A percentile compares a stretch with the other conserved stretches of the same genome.
phyloP scores from a whole-genome alignment of 2,329 filamentous ascomycete genomes.

The Arthrobotrys musiformis region DNA sequence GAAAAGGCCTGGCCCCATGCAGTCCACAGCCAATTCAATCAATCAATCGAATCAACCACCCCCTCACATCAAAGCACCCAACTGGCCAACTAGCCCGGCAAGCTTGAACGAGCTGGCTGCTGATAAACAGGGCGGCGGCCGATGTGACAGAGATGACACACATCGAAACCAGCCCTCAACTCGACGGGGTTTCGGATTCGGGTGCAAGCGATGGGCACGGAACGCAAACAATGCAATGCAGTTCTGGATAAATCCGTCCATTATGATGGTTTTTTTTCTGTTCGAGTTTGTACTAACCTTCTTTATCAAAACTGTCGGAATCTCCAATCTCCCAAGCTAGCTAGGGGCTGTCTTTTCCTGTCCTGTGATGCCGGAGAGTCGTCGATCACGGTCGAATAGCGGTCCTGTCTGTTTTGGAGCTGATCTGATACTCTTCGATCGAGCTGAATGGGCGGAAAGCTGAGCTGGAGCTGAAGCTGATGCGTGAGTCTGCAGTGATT shows the following conservation, averaged over 20 bases:
- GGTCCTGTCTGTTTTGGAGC: neutral
- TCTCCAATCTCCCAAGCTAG: constrained; percentile 1
- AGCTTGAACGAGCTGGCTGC: constrained; percentile 4
- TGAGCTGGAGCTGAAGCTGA: too few species aligned
- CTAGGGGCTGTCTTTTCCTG: constrained; percentile 8
- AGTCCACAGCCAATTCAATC: constrained; percentile 13
- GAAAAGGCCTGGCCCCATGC: constrained; percentile 1
- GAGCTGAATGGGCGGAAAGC: neutral
- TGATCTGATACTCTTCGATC: neutral
- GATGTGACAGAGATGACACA: constrained; percentile 52
- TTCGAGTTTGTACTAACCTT: constrained; percentile 13
- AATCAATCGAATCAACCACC: constrained; percentile 26
- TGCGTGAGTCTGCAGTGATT: neutral
- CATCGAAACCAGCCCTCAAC: constrained; percentile 41
- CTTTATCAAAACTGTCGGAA: constrained; percentile 16
- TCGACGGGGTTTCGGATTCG: constrained; percentile 50
- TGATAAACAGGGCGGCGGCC: constrained; percentile 24
- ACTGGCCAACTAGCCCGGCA: neutral
- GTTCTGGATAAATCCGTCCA: constrained; percentile 19
- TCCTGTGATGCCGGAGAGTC: constrained; percentile 4
- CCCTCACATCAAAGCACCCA: constrained; percentile 15
- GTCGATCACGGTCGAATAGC: constrained; percentile 15
- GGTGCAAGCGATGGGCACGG: constrained; percentile 42
- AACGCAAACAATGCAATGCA: constrained; percentile 42
- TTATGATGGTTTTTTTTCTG: neutral